Evolutionary conservation across 2,329 filamentous ascomycete species (phyloP), one percentile per base, ranked within the genome.

Genomic region (Hymenoscyphus albidus): DNA sequence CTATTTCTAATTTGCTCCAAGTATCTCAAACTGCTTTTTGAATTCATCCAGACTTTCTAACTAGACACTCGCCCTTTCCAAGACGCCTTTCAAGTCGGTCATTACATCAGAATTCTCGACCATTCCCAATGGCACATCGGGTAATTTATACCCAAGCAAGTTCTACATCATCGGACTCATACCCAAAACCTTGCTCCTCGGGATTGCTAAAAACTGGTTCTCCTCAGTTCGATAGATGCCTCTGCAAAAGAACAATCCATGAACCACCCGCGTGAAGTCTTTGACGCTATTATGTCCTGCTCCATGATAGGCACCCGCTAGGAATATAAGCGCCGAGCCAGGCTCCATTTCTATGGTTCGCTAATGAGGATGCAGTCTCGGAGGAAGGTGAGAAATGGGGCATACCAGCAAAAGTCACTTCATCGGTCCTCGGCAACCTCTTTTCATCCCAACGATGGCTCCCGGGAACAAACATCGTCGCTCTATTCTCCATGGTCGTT

Each of bases 331-430:
- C 13, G 48, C 48, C 13, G 48, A 54, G 5, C 48, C 48, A 18
- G 48, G 18, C 27, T 54, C 22, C 48, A 54, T 54, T 54, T 54
- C 48, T 54, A 10, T 27, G 5, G 2, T 18, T 54, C 18, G 7
- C 4, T 54, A 12, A 54, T 18, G 1, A 51, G 22, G 12, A 54
- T 13, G 10, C 0, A 5, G 35, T 35, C 35, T 10, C 22, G 4
- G 3, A 1, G 18, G 10, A 22, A 27, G n/a, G 10, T 9, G 48
- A 18, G 12, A 51, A 13, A 13, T 7, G 7, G 48, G 9, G n/a
- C 10, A 27, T 54, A 54, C 48, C 48, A 54, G 48, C 48, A 27
- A 54, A 54, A 54, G 48, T 54, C 22, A 54, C 48, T 18, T 54
- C 48, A 12, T 54, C 48, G 22, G 48, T 54, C 48, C 18, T 54